Evolutionary conservation across 1,284 basidiomycete genomes (phyloP).

Genomic region (Mycena citricolor): DNA sequence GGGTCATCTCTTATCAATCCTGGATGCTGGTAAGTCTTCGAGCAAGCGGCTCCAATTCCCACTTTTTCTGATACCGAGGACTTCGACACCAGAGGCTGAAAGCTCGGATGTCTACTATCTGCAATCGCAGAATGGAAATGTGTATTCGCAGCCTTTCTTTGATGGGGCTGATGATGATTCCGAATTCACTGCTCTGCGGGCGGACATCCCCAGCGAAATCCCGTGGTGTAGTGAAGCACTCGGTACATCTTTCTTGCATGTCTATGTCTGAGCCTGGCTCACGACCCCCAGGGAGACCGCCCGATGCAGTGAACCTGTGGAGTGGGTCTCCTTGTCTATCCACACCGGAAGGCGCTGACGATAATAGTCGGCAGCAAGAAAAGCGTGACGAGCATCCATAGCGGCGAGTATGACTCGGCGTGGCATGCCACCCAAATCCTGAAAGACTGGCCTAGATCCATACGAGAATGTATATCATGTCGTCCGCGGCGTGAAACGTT

Average conservation of each 20-base stretch:
- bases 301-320: conserved; percentile 92
- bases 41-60: no score
- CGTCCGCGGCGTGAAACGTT: conserved; percentile 79
- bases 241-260: conserved; percentile 48
- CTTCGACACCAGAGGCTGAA: conserved; percentile 13
- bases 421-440: conserved; percentile 2
- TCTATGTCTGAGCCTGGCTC: conserved; percentile 7
- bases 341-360: not conserved
- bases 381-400: conserved; percentile 84
- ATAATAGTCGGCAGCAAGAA: conserved; percentile 58
- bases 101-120: conserved; percentile 64
- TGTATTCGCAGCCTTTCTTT: conserved; percentile 56
- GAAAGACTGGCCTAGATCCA: conserved; percentile 59
- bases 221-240: conserved; percentile 76
- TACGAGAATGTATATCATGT: conserved; percentile 94
- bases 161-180: conserved; percentile 38
- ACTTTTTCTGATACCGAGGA: no score
- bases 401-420: conserved; percentile 47
- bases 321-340: conserved; percentile 30
- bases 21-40: no score
- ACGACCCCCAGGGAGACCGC: conserved; percentile 48
- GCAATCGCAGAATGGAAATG: conserved; percentile 90
- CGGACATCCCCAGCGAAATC: conserved; percentile 66
- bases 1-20: conserved; percentile 51
- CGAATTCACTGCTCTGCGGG: conserved; percentile 62